These are phyloP conservation scores for Claviceps pazoutovae DNA, from an alignment of 2,329 filamentous ascomycete species.

Conservation along the genomic window DNA sequence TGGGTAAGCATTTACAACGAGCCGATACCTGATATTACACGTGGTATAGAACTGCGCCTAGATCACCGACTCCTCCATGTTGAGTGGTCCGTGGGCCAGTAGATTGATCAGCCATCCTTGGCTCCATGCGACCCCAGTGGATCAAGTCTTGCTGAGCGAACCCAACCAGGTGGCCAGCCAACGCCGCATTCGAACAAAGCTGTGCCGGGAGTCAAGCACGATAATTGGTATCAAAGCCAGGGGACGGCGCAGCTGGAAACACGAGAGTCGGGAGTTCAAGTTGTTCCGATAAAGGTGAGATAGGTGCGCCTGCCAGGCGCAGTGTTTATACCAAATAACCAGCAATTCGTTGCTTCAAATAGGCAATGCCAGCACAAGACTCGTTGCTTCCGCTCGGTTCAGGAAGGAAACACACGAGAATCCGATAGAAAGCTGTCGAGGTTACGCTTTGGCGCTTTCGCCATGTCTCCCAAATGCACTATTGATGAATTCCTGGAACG, in stretches of 20 bases:
- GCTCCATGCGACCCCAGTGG: constrained; percentile 14
- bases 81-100: constrained; percentile 2
- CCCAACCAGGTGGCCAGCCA: constrained; percentile 2
- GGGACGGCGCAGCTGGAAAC: constrained; percentile 10
- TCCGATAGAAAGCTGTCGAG: constrained; percentile 27
- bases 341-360: too few relatives aligned
- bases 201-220: constrained; percentile 15
- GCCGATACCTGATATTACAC: constrained; percentile 15
- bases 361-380: neutral
- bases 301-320: neutral
- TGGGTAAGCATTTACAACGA: constrained; percentile 17
- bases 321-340: too few relatives aligned
- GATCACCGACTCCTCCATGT: constrained; percentile 10
- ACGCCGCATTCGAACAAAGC: constrained; percentile 12
- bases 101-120: neutral
- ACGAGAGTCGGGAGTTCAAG: constrained; percentile 2
- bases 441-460: constrained; percentile 26
- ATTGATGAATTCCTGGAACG: constrained; percentile 7
- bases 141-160: constrained; percentile 14
- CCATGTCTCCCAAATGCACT: constrained; percentile 20
- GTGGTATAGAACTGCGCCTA: constrained; percentile 10
- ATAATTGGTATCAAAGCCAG: constrained; percentile 12
- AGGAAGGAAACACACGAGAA: constrained; percentile 9
- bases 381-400: neutral
- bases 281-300: neutral